A percentile compares a stretch with the other conserved stretches of the same genome.
Evolutionary conservation across 495 filamentous ascomycete genomes (phyloP).

Genomic region (Talaromyces wortmannii): DNA sequence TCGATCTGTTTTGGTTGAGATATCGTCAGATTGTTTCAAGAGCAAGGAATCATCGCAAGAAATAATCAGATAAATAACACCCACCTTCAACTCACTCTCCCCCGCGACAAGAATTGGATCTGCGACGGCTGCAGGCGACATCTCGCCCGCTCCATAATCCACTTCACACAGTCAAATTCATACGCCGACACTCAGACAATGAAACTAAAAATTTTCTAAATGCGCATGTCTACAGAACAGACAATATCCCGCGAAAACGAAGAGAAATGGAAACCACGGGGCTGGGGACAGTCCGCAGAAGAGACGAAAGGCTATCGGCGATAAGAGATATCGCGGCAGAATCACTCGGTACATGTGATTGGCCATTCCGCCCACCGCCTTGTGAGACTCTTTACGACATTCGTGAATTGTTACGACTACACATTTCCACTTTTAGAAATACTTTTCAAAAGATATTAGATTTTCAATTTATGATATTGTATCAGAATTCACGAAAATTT

Average conservation of each 20-base stretch:
- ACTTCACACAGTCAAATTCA: background rate
- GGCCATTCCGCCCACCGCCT: background rate
- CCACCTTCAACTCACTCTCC: background rate
- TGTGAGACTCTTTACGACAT: background rate
- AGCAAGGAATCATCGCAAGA: background rate
- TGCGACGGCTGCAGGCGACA: background rate
- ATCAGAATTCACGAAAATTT: background rate
- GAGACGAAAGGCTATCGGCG: background rate
- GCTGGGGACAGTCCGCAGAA: background rate
- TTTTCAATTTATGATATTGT: too few relatives aligned
- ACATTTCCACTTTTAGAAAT: too few relatives aligned
- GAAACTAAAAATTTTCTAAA: background rate
- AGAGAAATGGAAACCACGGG: too few relatives aligned
- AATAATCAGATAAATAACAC: background rate
- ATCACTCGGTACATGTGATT: background rate
- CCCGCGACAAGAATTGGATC: background rate
- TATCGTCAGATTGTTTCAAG: too few relatives aligned
- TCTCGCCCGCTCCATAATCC: background rate
- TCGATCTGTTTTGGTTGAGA: background rate
- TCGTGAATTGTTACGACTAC: too few relatives aligned
- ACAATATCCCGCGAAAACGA: too few relatives aligned
- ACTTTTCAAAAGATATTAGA: too few relatives aligned
- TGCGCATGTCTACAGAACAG: too few relatives aligned
- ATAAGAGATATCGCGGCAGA: slow-evolving; percentile 4
- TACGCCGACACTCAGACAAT: too few relatives aligned